A percentile compares a stretch with the other conserved stretches of the same genome.
Evolutionary conservation across 2,329 filamentous ascomycete species (phyloP).

Genomic region (Penicillium verrucosum): DNA sequence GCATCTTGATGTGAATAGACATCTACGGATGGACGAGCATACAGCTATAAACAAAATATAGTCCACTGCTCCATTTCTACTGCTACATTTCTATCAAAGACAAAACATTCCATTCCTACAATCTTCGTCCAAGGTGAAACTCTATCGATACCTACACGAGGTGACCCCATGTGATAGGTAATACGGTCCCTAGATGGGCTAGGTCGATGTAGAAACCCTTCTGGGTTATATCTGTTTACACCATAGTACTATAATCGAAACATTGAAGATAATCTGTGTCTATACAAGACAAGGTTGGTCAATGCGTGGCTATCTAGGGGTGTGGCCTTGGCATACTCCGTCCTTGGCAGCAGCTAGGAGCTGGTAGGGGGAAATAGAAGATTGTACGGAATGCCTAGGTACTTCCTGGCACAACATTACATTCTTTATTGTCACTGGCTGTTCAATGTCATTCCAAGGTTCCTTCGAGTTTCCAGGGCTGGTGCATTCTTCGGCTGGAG

Average conservation of each 20-base stretch:
- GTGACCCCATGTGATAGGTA: neutral
- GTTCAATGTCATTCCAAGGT: neutral
- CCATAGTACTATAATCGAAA: neutral
- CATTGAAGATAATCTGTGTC: no score
- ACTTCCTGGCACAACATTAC: neutral
- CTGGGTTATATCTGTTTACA: neutral
- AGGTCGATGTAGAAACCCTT: neutral
- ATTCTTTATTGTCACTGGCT: neutral
- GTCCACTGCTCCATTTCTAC: neutral
- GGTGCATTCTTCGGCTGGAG: neutral
- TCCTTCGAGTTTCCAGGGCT: no score
- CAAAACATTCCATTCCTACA: constrained; percentile 3
- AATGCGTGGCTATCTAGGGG: neutral
- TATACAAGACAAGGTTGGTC: neutral
- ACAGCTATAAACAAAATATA: neutral
- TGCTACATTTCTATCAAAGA: neutral
- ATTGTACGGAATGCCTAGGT: neutral
- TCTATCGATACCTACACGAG: neutral
- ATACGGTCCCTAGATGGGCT: neutral
- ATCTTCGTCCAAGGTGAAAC: neutral
- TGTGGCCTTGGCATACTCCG: neutral
- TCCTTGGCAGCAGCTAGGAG: neutral
- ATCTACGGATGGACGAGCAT: neutral
- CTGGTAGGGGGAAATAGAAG: neutral
- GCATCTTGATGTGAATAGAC: neutral